Evolutionary conservation across 2,329 filamentous ascomycete genomes (phyloP), one percentile per base, ranked within the genome.

Genomic region (Leptographium procerum): DNA sequence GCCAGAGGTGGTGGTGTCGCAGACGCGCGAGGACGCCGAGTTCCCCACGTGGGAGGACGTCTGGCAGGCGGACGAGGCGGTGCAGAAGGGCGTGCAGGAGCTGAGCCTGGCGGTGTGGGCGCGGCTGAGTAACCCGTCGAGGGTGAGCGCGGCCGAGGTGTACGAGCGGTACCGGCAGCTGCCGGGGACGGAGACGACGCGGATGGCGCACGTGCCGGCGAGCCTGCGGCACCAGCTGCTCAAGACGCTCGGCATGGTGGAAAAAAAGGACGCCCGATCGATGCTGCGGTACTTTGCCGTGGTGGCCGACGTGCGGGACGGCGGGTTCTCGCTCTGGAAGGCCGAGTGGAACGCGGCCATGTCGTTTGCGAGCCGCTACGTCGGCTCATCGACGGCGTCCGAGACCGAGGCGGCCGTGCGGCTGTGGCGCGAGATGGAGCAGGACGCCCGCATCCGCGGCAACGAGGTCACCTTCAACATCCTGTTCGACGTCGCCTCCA

Each of bases 341-440:
- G 72, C 77, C 0, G 84, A 96, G 67, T 99, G 91, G 91, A 96
- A 89, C 61, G 84, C 83, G 45, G 91, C 91, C 43, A 83, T 96
- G 56, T 81, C 87, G 24, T 87, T 95, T 66, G 87, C 88, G 11
- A 86, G 86, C 43, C 84, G 86, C 59, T 90, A 88, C 64, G 83
- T 86, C 62, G 76, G 80, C 10, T 75, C 67, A 13, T 75, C 84
- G 45, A 77, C 82, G 52, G 75, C 79, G 51, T 66, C 78, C 47
- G 80, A 91, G 69, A 71, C 89, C 50, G 76, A 88, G 69, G 79
- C 83, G 6, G 85, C 89, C 0, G 75, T 99, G 52, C 80, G 83
- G 53, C 72, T 95, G 28, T 99, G 92, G 91, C 84, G 82, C 63
- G 85, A 94, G 65, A 97, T 97, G 91, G 94, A 99, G 70, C 78